Evolutionary conservation across 2,329 filamentous ascomycete genomes (phyloP).

Genomic region (Periconia sp.): DNA sequence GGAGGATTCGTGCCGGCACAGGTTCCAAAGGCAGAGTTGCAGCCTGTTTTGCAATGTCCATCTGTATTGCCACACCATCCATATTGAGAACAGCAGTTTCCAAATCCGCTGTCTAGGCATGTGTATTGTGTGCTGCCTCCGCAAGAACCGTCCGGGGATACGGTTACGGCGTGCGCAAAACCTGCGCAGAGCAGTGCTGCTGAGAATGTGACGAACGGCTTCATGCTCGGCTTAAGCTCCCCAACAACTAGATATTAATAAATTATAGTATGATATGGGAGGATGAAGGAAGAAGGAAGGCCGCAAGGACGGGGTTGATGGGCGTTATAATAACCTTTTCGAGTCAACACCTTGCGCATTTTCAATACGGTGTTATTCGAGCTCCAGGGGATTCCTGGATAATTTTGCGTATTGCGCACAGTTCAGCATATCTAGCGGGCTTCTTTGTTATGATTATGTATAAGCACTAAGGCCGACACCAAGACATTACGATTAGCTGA

Average conservation of each 20-base stretch:
- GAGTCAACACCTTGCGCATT: neutral
- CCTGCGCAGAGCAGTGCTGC: conserved; percentile 3
- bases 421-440: neutral
- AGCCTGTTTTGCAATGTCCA: conserved; percentile 37
- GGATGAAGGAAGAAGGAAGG: neutral
- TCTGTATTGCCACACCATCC: conserved; percentile 43
- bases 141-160: conserved; percentile 22
- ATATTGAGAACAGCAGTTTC: conserved; percentile 49
- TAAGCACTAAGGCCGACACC: neutral
- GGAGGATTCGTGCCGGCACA: conserved; percentile 7
- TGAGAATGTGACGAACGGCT: neutral
- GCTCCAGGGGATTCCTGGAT: neutral
- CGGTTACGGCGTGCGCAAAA: conserved; percentile 13
- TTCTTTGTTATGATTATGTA: no score
- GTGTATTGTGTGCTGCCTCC: conserved; percentile 26
- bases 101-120: conserved; percentile 36
- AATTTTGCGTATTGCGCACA: neutral
- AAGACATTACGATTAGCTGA: neutral
- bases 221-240: neutral
- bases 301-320: neutral
- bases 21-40: conserved; percentile 34
- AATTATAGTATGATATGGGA: neutral
- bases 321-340: neutral
- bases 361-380: neutral
- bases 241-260: neutral